phyloP scores from a whole-genome alignment of 1,284 basidiomycete species.

The Pholiota adiposa region DNA sequence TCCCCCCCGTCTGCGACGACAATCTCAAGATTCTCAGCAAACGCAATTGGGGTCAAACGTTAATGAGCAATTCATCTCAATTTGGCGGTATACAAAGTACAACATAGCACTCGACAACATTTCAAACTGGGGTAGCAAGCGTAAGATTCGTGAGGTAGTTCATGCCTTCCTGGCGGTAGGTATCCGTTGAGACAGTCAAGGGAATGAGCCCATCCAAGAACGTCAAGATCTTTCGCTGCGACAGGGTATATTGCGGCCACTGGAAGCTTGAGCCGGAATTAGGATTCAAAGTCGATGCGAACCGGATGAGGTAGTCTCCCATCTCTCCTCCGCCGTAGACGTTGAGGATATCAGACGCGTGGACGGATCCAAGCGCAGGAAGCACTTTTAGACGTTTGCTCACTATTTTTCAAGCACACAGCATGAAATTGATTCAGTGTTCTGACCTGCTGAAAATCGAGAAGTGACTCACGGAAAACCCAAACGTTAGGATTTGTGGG shows the following conservation, averaged over 20 bases:
- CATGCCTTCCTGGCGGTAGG: slow-evolving; percentile 47
- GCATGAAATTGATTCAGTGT: neutral
- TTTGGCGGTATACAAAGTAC: neutral
- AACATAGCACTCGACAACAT: neutral
- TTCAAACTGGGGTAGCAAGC: slow-evolving; percentile 41
- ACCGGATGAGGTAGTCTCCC: slow-evolving; percentile 45
- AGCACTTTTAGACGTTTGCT: slow-evolving; percentile 29
- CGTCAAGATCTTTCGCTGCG: slow-evolving; percentile 44
- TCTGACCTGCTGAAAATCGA: neutral
- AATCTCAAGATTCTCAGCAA: no score
- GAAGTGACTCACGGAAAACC: slow-evolving; percentile 14
- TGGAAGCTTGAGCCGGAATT: slow-evolving; percentile 41
- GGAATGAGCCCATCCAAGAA: slow-evolving; percentile 46
- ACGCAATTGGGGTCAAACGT: no score
- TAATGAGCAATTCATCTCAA: neutral
- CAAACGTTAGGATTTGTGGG: slow-evolving; percentile 19
- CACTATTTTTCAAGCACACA: slow-evolving; percentile 13
- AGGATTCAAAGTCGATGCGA: slow-evolving; percentile 48
- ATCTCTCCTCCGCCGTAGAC: slow-evolving; percentile 41
- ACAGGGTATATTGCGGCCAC: slow-evolving; percentile 54
- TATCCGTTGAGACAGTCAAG: slow-evolving; percentile 42
- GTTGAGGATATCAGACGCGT: slow-evolving; percentile 44
- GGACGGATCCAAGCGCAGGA: slow-evolving; percentile 29
- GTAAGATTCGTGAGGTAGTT: slow-evolving; percentile 41
- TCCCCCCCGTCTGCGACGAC: no score